Base-by-base conservation (phyloP, 225 moss, liverwort and hornwort species). In the Lunularia cruciata region DNA sequence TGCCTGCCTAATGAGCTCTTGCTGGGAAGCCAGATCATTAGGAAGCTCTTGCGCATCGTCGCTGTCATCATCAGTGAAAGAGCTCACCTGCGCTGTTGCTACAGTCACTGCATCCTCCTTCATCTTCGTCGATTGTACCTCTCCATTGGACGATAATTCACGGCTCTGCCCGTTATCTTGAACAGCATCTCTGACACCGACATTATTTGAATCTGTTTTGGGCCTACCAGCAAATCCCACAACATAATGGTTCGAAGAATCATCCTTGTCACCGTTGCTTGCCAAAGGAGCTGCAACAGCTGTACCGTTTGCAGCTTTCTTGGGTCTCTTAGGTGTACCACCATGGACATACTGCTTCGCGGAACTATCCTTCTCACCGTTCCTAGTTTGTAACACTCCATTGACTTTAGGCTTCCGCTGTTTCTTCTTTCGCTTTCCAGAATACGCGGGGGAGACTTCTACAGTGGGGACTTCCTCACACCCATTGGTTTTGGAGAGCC, bases 1-100 rank as follows among this genome's bases (percentile, higher is more conserved):
- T 22, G 98, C 98, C 84, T 86, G 93, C 68, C 86, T 85, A 35
- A 98, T 93, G 47, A 93, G 74, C 14, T 88, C 88, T 76, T 91
- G 84, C 82, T 98, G 93, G 26, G 89, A 85, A 15, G 70, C 73
- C 45, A 48, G 48, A 8, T 78, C 83, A 63, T 84, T 67, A 35
- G 74, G 68, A 30, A 35, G 35, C 53, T 65, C 69, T 42, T 58
- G 62, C 5, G 7, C 67, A 36, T 81, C 65, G 38, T 79, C 92
- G 48, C 83, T 83, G 19, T 82, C 86, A 71, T 92, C 87, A 40
- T 83, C 76, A 53, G 73, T 74, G 42, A 84, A 77, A 28, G 74
- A 56, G 69, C 55, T 74, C 12, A 63, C 67, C 15, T 36, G 33
- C 3, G 25, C 45, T 67, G 49, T 1, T 12, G 14, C 22, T 53